Conservation (phyloP, 345 rosid species). For the Orychophragmus violaceus region DNA sequence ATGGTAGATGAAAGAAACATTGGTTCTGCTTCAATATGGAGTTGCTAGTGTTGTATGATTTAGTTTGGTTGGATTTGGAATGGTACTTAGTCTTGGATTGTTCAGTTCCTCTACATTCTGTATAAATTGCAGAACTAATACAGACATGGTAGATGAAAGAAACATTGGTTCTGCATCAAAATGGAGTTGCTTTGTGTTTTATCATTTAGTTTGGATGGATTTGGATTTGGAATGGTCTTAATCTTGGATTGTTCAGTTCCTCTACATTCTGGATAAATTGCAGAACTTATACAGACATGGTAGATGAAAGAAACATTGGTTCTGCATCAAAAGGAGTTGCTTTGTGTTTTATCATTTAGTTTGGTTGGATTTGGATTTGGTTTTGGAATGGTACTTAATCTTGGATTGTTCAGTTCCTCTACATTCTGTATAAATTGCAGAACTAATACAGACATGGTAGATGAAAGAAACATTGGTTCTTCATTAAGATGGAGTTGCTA, state of each 20-base stretch:
- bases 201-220: neutral
- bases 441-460: neutral
- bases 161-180: neutral
- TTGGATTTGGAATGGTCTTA: too few relatives aligned
- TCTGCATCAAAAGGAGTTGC: neutral
- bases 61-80: too few relatives aligned
- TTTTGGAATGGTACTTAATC: too few relatives aligned
- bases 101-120: neutral
- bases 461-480: neutral
- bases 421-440: neutral
- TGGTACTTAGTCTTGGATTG: too few relatives aligned
- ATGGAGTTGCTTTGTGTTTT: neutral
- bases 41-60: neutral
- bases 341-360: neutral
- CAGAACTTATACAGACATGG: neutral
- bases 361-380: too few relatives aligned
- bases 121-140: neutral
- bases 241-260: neutral
- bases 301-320: neutral
- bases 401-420: neutral
- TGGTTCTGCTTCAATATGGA: neutral
- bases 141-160: neutral
- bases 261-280: neutral
- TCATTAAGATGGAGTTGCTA: neutral
- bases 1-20: neutral